Base-by-base conservation (phyloP, 1,284 basidiomycete species). In the Puccinia hordei region DNA sequence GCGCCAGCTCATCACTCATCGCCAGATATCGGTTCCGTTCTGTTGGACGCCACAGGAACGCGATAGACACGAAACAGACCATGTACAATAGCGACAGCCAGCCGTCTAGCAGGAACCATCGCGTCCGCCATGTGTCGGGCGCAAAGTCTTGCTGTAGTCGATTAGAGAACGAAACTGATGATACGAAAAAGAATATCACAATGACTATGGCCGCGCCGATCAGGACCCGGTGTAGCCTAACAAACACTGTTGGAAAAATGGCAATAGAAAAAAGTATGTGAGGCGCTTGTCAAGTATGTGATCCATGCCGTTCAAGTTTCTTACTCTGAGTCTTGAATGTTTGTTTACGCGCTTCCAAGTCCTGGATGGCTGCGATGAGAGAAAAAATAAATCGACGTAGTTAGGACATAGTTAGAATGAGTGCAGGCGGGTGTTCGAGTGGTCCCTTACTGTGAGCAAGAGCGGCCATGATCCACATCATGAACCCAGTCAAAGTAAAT, bases 31-130 rank as follows among this genome's bases (percentile, higher is more conserved):
- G 89, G 87, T 99, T 99, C 86, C 94, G 91, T 55, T 90, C 90
- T 1, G 94, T 93, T 80, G 96, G 96, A 59, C 95, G 89, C 96
- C 97, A 99, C 38, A 98, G 88, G 87, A 91, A 98, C 2, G 93
- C 91, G 82, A 98, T 94, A 12, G 90, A 88, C 66, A 88, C 87
- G 85, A 99, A 98, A 65, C 92, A 91, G 46, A 88, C 86, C 71
- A 95, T 89, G 85, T 94, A 97, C 49, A 97, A 90, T 41, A 94
- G 87, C 0, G 92, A 90, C 41, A 98, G 89, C 89, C 94, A 98
- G n/a, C 95, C 97, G 84, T 99, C 97, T 61, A 99, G 89, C 19
- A 99, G 87, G 90, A 95, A 94, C 97, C 97, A 99, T 73, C 95
- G 90, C 75, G 90, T 90, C 82, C 89, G 90, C 96, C 96, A 99